phyloP scores from a whole-genome alignment of 2,329 filamentous ascomycete species.

The Balansia obtecta region DNA sequence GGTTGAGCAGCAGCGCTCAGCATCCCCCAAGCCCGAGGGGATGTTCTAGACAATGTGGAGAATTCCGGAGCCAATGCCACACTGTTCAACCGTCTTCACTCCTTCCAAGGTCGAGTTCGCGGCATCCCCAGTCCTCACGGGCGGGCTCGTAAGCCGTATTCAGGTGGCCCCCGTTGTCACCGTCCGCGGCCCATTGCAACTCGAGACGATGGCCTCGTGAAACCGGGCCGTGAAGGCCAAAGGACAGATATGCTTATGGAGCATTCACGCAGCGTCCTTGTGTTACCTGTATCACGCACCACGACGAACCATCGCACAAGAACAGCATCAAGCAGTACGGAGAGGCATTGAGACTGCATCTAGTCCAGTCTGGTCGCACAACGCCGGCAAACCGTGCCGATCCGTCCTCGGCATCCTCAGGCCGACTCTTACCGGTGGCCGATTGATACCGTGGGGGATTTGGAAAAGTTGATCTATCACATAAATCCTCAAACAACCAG shows the following conservation, averaged over 20 bases:
- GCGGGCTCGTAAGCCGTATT: too few species aligned
- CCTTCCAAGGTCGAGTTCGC: not conserved
- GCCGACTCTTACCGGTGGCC: not conserved
- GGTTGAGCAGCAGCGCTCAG: not conserved
- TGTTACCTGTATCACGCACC: not conserved
- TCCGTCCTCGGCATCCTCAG: not conserved
- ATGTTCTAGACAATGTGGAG: not conserved
- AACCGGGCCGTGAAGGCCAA: not conserved
- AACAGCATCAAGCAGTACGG: not conserved
- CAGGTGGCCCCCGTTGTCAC: too few species aligned
- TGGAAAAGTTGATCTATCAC: not conserved
- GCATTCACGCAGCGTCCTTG: too few species aligned
- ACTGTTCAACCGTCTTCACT: not conserved
- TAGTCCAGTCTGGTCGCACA: not conserved
- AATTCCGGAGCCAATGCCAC: not conserved
- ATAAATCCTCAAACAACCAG: not conserved
- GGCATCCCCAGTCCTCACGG: not conserved
- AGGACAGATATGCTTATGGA: too few species aligned
- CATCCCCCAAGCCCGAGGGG: not conserved
- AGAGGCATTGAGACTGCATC: not conserved
- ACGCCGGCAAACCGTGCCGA: not conserved
- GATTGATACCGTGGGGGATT: not conserved
- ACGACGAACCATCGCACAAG: not conserved
- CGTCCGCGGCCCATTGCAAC: too few species aligned
- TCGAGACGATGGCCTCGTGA: too few species aligned